Evolutionary conservation across 139 green algal species (phyloP), one percentile per base, ranked within the genome.

Genomic region (Chlorella sp.): DNA sequence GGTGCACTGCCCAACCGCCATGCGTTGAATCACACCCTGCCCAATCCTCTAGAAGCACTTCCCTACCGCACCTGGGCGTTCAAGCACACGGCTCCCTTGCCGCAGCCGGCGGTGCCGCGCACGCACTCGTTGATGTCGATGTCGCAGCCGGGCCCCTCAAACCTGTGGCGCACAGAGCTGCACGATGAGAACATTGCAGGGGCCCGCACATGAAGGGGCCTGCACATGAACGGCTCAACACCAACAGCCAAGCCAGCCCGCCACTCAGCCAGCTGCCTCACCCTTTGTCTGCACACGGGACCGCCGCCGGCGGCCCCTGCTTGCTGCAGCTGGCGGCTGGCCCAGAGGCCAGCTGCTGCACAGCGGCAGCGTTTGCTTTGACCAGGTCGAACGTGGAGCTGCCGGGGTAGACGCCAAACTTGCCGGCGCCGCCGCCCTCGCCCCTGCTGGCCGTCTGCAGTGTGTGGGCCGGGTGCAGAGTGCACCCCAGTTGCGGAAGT

Each of bases 51-150:
- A n/a, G n/a, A n/a, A n/a, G n/a, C n/a, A n/a, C n/a, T n/a, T n/a
- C n/a, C n/a, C n/a, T n/a, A 23, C 0, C 74, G 67, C 11, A 68
- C 76, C 23, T 51, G 30, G 0, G 39, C 86, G 86, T 93, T 91
- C 32, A 87, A 57, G 84, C 90, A 93, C 25, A 82, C 79, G 11
- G 86, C 84, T 16, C 32, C 44, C 2, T 73, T 6, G 21, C 69
- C 72, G 68, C 90, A 93, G 30, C 69, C 62, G 12, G 83, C 80
- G 0, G 84, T 88, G 34, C 65, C 85, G 0, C 90, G 65, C 20
- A 89, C 84, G 62, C 90, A 93, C 63, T 93, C 90, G 73, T 93
- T 86, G 84, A 93, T 87, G 38, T 92, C 86, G 20, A 91, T 72
- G 36, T 88, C 68, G 84, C 90, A 93, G 13, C 9, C 41, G 11